phyloP scores from a whole-genome alignment of 2,329 filamentous ascomycete genomes.

The Phialophora chinensis region DNA sequence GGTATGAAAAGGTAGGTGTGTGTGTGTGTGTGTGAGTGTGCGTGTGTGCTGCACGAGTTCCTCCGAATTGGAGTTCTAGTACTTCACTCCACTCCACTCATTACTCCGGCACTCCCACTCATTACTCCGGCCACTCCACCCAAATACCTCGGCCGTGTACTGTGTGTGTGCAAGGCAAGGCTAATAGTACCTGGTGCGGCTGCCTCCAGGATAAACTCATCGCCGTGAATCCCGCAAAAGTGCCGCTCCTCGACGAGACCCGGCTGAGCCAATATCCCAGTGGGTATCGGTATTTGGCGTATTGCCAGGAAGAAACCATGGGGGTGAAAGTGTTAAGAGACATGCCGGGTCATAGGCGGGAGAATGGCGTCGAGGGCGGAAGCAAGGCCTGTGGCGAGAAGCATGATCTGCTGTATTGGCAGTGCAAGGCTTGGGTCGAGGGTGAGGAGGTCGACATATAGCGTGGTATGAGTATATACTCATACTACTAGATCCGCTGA shows the following conservation, averaged over 20 bases:
- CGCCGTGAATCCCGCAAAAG: slow-evolving; percentile 51
- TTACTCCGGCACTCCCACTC: too few species aligned
- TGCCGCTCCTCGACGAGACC: slow-evolving; percentile 51
- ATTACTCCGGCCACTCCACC: too few species aligned
- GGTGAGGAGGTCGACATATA: slow-evolving; percentile 38
- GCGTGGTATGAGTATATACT: too few species aligned
- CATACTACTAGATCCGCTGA: background rate
- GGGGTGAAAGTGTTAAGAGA: slow-evolving; percentile 52
- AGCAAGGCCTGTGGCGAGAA: slow-evolving; percentile 48
- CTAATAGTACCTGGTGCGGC: background rate
- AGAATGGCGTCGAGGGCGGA: slow-evolving; percentile 26
- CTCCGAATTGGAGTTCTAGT: too few species aligned
- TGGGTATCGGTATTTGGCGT: slow-evolving; percentile 55
- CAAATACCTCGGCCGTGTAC: too few species aligned
- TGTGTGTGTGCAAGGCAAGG: background rate
- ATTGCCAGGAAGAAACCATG: slow-evolving; percentile 56
- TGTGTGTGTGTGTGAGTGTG: too few species aligned
- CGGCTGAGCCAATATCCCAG: slow-evolving; percentile 50
- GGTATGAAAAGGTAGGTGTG: slow-evolving; percentile 54
- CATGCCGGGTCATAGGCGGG: slow-evolving; percentile 46
- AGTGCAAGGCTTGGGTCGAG: slow-evolving; percentile 54
- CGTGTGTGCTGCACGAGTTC: background rate
- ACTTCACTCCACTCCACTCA: too few species aligned
- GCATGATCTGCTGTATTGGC: slow-evolving; percentile 54
- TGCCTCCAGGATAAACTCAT: slow-evolving; percentile 54